phyloP scores from a whole-genome alignment of 2,329 filamentous ascomycete genomes.

The Tolypocladium endophyticum region DNA sequence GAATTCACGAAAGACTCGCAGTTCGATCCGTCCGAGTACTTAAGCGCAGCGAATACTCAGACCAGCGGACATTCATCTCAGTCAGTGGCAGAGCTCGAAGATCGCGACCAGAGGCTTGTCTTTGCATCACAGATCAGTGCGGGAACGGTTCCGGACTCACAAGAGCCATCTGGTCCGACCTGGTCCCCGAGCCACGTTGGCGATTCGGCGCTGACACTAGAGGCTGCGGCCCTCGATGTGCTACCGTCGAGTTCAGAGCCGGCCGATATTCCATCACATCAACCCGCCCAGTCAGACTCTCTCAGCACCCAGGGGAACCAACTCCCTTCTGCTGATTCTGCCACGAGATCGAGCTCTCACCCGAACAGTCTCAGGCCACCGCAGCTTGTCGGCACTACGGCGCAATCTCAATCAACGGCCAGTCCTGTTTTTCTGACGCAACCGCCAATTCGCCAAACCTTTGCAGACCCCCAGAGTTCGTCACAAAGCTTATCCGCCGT shows the following conservation, averaged over 20 bases:
- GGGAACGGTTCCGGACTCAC: constrained; percentile 33
- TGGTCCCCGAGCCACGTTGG: constrained; percentile 6
- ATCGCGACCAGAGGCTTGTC: constrained; percentile 19
- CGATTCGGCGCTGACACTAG: background rate
- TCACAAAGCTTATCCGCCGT: constrained; percentile 1
- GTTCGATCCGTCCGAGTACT: constrained; percentile 25
- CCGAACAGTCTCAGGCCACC: background rate
- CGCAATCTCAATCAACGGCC: background rate
- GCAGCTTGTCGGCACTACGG: background rate
- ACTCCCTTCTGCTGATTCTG: background rate
- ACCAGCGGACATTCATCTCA: constrained; percentile 18
- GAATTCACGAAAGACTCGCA: constrained; percentile 17
- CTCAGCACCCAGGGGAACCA: background rate
- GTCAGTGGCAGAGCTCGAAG: constrained; percentile 23
- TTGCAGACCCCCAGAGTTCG: constrained; percentile 3
- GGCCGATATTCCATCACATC: constrained; percentile 12
- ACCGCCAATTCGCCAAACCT: background rate
- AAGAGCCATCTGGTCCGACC: constrained; percentile 21
- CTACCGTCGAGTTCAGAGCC: background rate
- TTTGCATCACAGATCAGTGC: constrained; percentile 21
- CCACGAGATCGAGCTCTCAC: background rate
- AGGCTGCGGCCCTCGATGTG: background rate
- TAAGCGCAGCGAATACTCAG: constrained; percentile 20
- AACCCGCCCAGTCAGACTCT: constrained; percentile 8
- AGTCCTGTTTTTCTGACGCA: constrained; percentile 9